phyloP scores from a whole-genome alignment of 257 asterid genomes.

The Lycium ferocissimum region DNA sequence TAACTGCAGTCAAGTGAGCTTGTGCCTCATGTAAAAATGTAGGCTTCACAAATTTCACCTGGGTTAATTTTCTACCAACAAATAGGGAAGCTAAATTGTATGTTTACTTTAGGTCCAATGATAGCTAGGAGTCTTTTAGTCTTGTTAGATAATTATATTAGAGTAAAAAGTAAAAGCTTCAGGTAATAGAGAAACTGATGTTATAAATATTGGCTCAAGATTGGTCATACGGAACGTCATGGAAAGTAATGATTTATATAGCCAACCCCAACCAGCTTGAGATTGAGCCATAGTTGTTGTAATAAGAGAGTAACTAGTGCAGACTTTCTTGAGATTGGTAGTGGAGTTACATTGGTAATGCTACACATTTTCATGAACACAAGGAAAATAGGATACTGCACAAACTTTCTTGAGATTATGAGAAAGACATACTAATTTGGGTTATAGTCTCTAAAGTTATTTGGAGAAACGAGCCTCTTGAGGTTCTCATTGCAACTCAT shows the following conservation, averaged over 20 bases:
- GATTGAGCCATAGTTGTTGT: background rate
- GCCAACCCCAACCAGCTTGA: background rate
- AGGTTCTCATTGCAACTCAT: background rate
- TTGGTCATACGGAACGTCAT: background rate
- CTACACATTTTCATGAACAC: background rate
- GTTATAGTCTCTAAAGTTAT: background rate
- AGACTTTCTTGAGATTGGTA: constrained; percentile 3
- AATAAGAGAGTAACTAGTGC: background rate
- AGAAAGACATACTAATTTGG: constrained; percentile 17
- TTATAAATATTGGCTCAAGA: background rate
- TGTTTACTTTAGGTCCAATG: background rate
- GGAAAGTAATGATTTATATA: background rate
- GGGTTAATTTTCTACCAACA: background rate
- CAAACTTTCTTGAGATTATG: constrained; percentile 1
- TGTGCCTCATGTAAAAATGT: constrained; percentile 35
- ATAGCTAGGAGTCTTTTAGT: background rate
- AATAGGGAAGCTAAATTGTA: background rate
- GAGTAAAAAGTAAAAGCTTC: background rate
- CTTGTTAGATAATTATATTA: background rate
- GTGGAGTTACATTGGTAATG: background rate
- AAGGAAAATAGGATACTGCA: background rate
- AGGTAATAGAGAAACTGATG: constrained; percentile 21
- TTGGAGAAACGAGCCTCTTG: background rate
- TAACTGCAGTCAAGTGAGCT: constrained; percentile 34
- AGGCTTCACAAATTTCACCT: constrained; percentile 52